Conservation (phyloP, 169 alveolate genomes). For the Eimeria maxima region DNA sequence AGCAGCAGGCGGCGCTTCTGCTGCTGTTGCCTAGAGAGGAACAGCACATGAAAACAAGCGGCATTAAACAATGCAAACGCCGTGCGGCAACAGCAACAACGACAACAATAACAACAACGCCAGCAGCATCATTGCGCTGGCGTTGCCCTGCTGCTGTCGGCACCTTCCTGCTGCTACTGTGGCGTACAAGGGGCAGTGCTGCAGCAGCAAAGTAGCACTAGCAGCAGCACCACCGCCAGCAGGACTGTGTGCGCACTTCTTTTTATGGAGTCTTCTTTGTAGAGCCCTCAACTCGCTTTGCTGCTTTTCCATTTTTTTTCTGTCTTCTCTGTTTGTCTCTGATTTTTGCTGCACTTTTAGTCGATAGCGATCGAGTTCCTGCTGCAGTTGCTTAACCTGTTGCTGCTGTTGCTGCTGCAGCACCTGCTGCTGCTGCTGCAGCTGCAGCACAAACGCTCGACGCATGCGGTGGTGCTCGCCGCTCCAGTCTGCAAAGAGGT, state of each 20-base stretch:
- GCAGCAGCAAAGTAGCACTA: neutral
- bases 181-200: neutral
- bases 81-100: too few relatives aligned
- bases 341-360: conserved; percentile 6
- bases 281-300: conserved; percentile 40
- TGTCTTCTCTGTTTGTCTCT: neutral
- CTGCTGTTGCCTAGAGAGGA: conserved; percentile 61
- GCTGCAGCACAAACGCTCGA: conserved; percentile 73
- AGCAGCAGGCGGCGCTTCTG: neutral
- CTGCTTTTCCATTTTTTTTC: conserved; percentile 34
- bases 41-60: neutral
- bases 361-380: neutral
- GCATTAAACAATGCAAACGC: neutral
- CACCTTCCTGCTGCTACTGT: neutral
- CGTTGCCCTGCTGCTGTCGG: too few relatives aligned
- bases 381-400: conserved; percentile 64
- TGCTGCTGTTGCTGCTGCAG: conserved; percentile 77
- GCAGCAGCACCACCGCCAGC: conserved; percentile 40
- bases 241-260: conserved; percentile 6
- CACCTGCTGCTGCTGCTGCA: conserved; percentile 81
- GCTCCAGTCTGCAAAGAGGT: conserved; percentile 67
- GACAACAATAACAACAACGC: too few relatives aligned
- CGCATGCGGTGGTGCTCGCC: conserved; percentile 80
- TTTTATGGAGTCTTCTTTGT: conserved; percentile 15
- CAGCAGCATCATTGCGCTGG: neutral